A percentile compares a stretch with the other conserved stretches of the same genome.
These are phyloP conservation scores for Colletotrichum trifolii DNA, from an alignment of 2,329 filamentous ascomycete genomes.

Conservation along the genomic window DNA sequence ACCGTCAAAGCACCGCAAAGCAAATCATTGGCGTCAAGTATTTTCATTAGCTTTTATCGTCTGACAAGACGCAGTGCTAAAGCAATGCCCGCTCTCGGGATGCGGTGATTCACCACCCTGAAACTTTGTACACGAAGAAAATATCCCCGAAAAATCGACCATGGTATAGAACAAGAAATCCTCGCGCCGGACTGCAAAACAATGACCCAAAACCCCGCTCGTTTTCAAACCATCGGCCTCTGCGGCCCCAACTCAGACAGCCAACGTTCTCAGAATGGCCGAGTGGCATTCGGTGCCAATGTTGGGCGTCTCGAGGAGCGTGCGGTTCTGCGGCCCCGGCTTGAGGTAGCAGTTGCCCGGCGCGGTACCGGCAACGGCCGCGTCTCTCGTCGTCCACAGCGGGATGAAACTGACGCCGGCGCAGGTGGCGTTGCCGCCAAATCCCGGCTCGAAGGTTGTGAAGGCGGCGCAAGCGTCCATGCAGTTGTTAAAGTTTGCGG, in stretches of 20 bases:
- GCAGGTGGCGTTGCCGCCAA: slow-evolving; percentile 42
- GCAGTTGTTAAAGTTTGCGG: slow-evolving; percentile 55
- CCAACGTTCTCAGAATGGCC: slow-evolving; percentile 40
- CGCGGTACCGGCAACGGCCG: slow-evolving; percentile 46
- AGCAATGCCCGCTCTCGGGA: not conserved
- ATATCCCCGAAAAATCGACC: not conserved
- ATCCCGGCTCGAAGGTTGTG: slow-evolving; percentile 17
- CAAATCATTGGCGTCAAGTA: not conserved
- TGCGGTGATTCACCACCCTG: not conserved
- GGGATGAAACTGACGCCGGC: slow-evolving; percentile 53
- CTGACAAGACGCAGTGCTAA: not conserved
- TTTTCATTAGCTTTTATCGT: not conserved
- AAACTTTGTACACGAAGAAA: not conserved
- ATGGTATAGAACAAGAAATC: slow-evolving; percentile 19
- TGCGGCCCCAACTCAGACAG: too few species aligned
- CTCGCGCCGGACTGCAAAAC: not conserved
- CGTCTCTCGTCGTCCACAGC: slow-evolving; percentile 52
- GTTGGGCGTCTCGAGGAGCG: slow-evolving; percentile 44
- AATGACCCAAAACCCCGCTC: not conserved
- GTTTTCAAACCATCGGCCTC: not conserved
- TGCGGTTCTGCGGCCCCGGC: slow-evolving; percentile 48
- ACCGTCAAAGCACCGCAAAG: too few species aligned
- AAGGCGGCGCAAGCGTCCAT: slow-evolving; percentile 60
- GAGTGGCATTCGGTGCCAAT: slow-evolving; percentile 51
- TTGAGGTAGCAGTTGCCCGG: slow-evolving; percentile 60